Evolutionary conservation across 1,139 yeast genomes (phyloP).

Genomic region (Candida pseudoviswanathii): DNA sequence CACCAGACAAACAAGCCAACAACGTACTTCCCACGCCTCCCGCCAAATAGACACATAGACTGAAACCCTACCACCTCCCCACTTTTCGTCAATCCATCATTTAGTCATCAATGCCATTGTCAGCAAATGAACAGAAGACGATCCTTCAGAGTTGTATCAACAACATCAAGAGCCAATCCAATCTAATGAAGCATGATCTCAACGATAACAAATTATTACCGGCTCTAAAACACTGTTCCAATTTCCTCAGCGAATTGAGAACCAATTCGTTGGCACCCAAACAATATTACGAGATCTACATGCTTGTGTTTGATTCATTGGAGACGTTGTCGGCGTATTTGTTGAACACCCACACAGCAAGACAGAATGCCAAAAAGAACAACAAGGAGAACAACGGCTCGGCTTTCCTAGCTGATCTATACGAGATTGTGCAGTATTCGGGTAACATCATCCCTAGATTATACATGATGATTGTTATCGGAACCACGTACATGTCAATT

Average conservation of each 20-base stretch:
- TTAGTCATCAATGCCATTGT: slow-evolving; percentile 9
- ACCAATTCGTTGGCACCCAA: slow-evolving; percentile 80
- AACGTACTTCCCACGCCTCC: neutral
- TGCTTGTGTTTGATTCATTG: slow-evolving; percentile 81
- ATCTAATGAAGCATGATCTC: slow-evolving; percentile 75
- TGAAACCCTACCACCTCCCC: too few species aligned
- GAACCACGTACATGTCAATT: slow-evolving; percentile 81
- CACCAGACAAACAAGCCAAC: neutral
- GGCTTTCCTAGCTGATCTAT: slow-evolving; percentile 85
- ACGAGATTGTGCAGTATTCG: slow-evolving; percentile 93
- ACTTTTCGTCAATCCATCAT: neutral
- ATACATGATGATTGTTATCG: slow-evolving; percentile 93
- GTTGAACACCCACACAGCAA: slow-evolving; percentile 60
- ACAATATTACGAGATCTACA: slow-evolving; percentile 91
- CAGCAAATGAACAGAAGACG: slow-evolving; percentile 15
- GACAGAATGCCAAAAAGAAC: slow-evolving; percentile 3
- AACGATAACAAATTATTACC: slow-evolving; percentile 76
- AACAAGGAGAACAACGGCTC: slow-evolving; percentile 20
- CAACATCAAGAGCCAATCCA: slow-evolving; percentile 70
- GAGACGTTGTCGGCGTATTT: slow-evolving; percentile 68
- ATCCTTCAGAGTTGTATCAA: slow-evolving; percentile 52
- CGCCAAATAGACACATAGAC: neutral
- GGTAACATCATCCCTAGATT: slow-evolving; percentile 91
- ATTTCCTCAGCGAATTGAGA: slow-evolving; percentile 79
- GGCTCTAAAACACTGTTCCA: slow-evolving; percentile 85